Conservation (phyloP, 768 basidiomycete genomes). For the Panaeolus papilionaceus region DNA sequence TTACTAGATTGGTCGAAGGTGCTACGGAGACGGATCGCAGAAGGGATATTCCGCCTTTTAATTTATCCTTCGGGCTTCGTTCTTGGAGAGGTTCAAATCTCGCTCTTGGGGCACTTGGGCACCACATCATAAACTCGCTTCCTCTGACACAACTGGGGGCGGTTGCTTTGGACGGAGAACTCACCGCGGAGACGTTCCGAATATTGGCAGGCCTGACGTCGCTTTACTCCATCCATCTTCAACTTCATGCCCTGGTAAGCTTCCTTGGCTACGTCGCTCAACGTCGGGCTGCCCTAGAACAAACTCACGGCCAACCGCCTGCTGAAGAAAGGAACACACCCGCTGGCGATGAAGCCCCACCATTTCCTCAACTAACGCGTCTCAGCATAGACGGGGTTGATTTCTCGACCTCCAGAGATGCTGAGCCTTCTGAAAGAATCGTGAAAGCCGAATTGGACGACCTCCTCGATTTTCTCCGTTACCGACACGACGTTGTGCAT, state of each 20-base stretch:
- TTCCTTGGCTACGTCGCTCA: neutral
- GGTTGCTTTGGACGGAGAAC: neutral
- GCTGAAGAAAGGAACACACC: too few species aligned
- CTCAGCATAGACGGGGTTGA: neutral
- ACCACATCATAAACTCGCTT: neutral
- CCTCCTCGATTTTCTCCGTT: neutral
- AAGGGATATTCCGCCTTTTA: neutral
- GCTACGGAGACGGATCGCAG: neutral
- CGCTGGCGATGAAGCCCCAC: neutral
- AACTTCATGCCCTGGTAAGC: neutral
- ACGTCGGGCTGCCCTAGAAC: neutral
- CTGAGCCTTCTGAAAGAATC: neutral
- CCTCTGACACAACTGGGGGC: neutral
- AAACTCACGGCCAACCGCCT: neutral
- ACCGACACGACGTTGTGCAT: neutral
- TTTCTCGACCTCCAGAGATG: neutral
- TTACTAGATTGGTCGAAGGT: neutral
- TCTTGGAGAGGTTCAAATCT: neutral
- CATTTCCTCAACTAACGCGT: neutral
- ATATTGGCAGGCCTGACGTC: neutral
- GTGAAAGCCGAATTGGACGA: neutral
- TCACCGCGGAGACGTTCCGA: neutral
- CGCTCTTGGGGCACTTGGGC: neutral
- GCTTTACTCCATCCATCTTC: neutral
- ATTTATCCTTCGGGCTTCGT: neutral